phyloP scores from a whole-genome alignment of 305 asterid genomes.

The Andrographis paniculata region DNA sequence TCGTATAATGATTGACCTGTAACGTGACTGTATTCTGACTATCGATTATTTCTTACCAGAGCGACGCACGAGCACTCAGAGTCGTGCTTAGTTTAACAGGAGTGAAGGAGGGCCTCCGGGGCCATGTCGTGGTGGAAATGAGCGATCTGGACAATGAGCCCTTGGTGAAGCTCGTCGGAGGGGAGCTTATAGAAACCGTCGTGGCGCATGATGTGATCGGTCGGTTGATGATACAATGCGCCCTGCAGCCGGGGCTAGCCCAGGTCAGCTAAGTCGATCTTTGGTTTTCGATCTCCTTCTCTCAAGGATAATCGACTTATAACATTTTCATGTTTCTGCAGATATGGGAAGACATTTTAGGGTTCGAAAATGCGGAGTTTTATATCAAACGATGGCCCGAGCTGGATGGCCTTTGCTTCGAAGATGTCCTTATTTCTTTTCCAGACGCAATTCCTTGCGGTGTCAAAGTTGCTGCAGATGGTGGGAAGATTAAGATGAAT shows the following conservation, averaged over 20 bases:
- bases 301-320: too few relatives aligned
- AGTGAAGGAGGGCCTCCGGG: conserved; percentile 85
- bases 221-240: conserved; percentile 95
- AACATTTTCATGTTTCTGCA: conserved; percentile 23
- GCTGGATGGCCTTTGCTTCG: conserved; percentile 63
- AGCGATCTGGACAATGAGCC: conserved; percentile 99
- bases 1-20: conserved; percentile 16
- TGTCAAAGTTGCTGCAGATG: conserved; percentile 75
- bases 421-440: conserved; percentile 72
- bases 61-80: conserved; percentile 97
- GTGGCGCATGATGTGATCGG: conserved; percentile 99
- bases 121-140: conserved; percentile 98
- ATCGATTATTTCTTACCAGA: conserved; percentile 38
- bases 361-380: conserved; percentile 96
- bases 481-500: conserved; percentile 81
- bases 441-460: conserved; percentile 98
- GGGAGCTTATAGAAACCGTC: conserved; percentile 91
- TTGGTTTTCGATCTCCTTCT: too few relatives aligned
- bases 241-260: conserved; percentile 99
- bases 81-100: conserved; percentile 96
- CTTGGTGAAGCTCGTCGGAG: conserved; percentile 97
- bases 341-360: conserved; percentile 99
- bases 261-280: conserved; percentile 47
- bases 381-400: conserved; percentile 93
- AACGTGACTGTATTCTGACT: conserved; percentile 12